Conservation (phyloP, 257 asterid genomes). For the Verbascum thapsus region DNA sequence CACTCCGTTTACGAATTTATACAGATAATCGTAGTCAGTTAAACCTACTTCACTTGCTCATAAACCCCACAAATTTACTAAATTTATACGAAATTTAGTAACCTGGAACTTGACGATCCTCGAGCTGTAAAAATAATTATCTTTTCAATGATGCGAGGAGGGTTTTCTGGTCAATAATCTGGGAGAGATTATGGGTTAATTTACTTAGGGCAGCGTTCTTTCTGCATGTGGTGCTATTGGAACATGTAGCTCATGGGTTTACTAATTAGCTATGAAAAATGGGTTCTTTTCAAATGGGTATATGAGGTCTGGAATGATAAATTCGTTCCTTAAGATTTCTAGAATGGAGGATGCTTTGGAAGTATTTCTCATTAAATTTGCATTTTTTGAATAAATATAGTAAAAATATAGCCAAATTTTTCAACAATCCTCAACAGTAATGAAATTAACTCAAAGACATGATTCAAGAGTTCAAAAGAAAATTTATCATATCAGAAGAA, state of each 20-base stretch:
- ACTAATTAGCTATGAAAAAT: slow-evolving; percentile 60
- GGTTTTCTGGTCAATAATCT: slow-evolving; percentile 45
- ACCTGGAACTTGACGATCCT: slow-evolving; percentile 70
- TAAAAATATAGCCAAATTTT: too few relatives aligned
- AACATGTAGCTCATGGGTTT: slow-evolving; percentile 47
- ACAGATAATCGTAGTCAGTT: slow-evolving; percentile 25
- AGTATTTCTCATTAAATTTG: too few relatives aligned
- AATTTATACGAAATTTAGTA: slow-evolving; percentile 40
- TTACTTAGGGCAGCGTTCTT: slow-evolving; percentile 62
- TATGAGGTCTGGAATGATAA: slow-evolving; percentile 68
- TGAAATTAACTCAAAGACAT: too few relatives aligned
- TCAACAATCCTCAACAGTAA: too few relatives aligned
- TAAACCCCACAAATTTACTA: slow-evolving; percentile 39
- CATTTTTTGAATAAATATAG: too few relatives aligned
- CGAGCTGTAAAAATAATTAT: slow-evolving; percentile 52
- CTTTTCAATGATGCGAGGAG: slow-evolving; percentile 60
- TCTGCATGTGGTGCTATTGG: slow-evolving; percentile 60
- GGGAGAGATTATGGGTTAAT: slow-evolving; percentile 50
- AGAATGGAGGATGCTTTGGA: slow-evolving; percentile 54
- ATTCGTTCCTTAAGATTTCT: slow-evolving; percentile 45
- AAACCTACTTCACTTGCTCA: slow-evolving; percentile 35
- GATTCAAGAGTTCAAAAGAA: too few relatives aligned
- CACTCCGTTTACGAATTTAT: slow-evolving; percentile 26
- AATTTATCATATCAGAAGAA: too few relatives aligned
- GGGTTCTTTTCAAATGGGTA: slow-evolving; percentile 63